Conservation (phyloP, 805 yeast genomes). For the Starmerella powellii region DNA sequence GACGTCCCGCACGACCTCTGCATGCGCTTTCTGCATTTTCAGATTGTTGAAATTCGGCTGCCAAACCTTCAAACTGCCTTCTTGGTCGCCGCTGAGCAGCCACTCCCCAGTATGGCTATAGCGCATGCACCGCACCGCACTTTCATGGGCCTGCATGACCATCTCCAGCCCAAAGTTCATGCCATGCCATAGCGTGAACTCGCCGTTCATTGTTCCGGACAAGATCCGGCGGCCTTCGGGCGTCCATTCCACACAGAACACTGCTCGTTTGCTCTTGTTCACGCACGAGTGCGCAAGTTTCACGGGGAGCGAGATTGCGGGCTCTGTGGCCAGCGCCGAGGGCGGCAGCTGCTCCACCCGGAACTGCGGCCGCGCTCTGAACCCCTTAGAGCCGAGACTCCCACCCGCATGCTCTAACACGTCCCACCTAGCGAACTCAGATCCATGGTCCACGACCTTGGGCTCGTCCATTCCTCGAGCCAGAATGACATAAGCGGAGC, state of each 20-base stretch:
- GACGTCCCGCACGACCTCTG: conserved; percentile 73
- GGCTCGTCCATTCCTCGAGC: not conserved
- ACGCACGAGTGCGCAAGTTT: conserved; percentile 85
- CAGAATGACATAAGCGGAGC: not conserved
- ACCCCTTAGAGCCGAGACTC: conserved; percentile 18
- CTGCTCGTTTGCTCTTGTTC: conserved; percentile 84
- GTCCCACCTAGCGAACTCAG: conserved; percentile 54
- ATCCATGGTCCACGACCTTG: conserved; percentile 33
- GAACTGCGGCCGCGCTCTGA: conserved; percentile 50
- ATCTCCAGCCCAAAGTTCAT: conserved; percentile 90
- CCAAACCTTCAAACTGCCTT: conserved; percentile 88
- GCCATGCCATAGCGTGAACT: conserved; percentile 94
- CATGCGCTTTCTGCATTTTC: conserved; percentile 57
- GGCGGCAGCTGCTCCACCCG: conserved; percentile 52
- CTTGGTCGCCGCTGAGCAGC: conserved; percentile 88
- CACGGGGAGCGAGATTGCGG: conserved; percentile 52
- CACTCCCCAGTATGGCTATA: conserved; percentile 89
- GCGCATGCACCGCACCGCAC: conserved; percentile 64
- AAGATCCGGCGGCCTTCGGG: conserved; percentile 88
- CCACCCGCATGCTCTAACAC: conserved; percentile 34
- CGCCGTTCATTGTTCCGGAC: conserved; percentile 87
- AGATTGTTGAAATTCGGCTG: conserved; percentile 96
- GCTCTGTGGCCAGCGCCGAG: conserved; percentile 39
- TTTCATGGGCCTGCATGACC: conserved; percentile 96
- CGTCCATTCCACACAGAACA: conserved; percentile 86